Base-by-base conservation (phyloP, 2,329 filamentous ascomycete species). In the Zasmidium citrigriseum region DNA sequence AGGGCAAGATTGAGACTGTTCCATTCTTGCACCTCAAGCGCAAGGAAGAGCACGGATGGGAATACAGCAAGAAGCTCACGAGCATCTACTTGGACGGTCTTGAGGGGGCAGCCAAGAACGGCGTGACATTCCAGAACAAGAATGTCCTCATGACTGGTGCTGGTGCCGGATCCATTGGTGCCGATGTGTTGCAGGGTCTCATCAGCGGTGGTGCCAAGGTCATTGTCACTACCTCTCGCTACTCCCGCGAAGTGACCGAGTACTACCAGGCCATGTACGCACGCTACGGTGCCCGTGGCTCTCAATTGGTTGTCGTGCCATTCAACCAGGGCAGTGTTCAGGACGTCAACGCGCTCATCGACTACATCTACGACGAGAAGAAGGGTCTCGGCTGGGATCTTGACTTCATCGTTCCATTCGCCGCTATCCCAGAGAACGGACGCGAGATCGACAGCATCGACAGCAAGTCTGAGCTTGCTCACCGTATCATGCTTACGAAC, bases 241-340 rank as follows among this genome's bases (percentile, higher is more conserved):
- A 95, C 82, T 99, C 95, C 16, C 90, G 92, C 47, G 90, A 97
- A 76, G 95, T 99, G 57, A 99, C 95, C 4, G 95, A 99, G 80
- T 99, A 98, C 81, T 99, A 99, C 79, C 95, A 99, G 78, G 88
- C 91, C 57, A 98, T 99, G 90, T 99, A 99, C 77, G 90, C 93
- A 63, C 90, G 93, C 61, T 96, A 90, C 70, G 95, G 95, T 70
- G 91, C 91, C 61, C 90, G 91, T 65, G 95, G 95, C 64, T 98
- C 95, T 58, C 93, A 98, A 79, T 88, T 99, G 56, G 91, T 99
- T 44, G 95, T 99, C 55, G 96, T 98, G 55, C 95, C 96, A 51
- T 99, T 99, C 86, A 99, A 99, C 78, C 93, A 97, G 76, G 95
- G 93, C 64, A 98, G 93, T 81, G 96, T 97, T 80, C 93, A 98